Evolutionary conservation across 2,329 filamentous ascomycete genomes (phyloP).

Genomic region (Ramularia endophylla): DNA sequence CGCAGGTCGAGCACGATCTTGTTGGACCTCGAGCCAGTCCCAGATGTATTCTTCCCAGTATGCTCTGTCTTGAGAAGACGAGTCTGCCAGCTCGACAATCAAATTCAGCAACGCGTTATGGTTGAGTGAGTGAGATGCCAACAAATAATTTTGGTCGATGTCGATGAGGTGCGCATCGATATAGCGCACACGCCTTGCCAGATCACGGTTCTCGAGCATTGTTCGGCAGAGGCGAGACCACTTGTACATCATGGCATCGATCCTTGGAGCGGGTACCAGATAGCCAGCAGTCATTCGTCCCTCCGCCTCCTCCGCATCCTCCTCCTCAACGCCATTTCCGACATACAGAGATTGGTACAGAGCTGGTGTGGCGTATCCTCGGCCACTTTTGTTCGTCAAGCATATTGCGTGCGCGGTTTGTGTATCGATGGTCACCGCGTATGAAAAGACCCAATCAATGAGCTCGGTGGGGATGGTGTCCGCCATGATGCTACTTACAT

Average conservation of each 20-base stretch:
- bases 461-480: slow-evolving; percentile 6
- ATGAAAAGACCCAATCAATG: not conserved
- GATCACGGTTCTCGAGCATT: slow-evolving; percentile 1
- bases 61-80: too few species aligned
- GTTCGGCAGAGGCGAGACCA: slow-evolving; percentile 5
- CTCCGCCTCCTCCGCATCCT: too few species aligned
- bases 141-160: not conserved
- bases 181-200: slow-evolving; percentile 2
- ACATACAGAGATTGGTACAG: slow-evolving; percentile 3
- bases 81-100: not conserved
- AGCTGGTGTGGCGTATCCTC: not conserved
- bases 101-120: not conserved
- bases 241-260: slow-evolving; percentile 1
- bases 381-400: slow-evolving; percentile 1
- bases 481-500: too few species aligned
- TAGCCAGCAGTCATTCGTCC: too few species aligned
- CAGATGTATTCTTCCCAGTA: not conserved
- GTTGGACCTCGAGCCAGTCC: not conserved
- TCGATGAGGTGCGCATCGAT: slow-evolving; percentile 1
- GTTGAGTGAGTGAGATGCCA: not conserved
- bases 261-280: too few species aligned
- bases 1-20: not conserved
- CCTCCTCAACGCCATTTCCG: not conserved
- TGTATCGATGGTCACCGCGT: slow-evolving; percentile 2
- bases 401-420: slow-evolving; percentile 1